Conservation (phyloP, 495 filamentous ascomycete genomes). For the Penicillium flavigenum region DNA sequence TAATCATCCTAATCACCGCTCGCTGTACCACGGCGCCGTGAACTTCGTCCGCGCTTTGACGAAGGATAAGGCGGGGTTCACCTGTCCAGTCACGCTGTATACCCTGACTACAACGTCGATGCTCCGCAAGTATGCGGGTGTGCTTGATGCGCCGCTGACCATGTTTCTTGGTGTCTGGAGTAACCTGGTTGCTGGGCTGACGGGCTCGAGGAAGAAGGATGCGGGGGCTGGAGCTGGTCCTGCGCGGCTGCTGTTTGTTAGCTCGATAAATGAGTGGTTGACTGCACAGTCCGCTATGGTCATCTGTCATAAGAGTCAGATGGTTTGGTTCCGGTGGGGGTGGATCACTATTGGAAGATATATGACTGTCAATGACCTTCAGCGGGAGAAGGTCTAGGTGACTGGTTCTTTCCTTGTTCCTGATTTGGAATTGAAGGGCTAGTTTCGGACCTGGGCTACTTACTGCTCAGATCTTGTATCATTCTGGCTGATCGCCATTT, state of each 20-base stretch:
- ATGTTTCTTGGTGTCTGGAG: conserved; percentile 49
- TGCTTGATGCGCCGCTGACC: conserved; percentile 71
- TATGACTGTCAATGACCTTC: conserved; percentile 93
- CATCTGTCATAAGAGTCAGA: conserved; percentile 85
- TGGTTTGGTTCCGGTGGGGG: conserved; percentile 97
- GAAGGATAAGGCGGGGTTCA: conserved; percentile 62
- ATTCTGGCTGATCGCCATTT: neutral
- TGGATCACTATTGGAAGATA: conserved; percentile 91
- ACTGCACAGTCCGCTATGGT: conserved; percentile 84
- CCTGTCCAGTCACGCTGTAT: conserved; percentile 75
- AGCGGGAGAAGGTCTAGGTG: conserved; percentile 53
- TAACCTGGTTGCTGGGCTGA: conserved; percentile 35
- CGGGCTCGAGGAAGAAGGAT: conserved; percentile 33
- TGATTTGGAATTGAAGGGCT: conserved; percentile 1
- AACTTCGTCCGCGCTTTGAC: conserved; percentile 64
- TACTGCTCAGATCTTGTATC: neutral
- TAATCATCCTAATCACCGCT: conserved; percentile 86
- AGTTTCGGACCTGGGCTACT: neutral
- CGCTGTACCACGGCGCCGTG: conserved; percentile 78
- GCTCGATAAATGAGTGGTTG: conserved; percentile 56
- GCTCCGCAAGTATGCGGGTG: conserved; percentile 73
- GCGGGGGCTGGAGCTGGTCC: conserved; percentile 34
- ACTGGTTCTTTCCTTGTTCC: neutral
- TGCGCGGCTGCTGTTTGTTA: conserved; percentile 66
- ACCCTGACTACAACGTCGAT: conserved; percentile 71